Percentiles rank a stretch among this genome's conserved stretches.
phyloP scores from a whole-genome alignment of 495 filamentous ascomycete genomes.

The Aspergillus homomorphus region DNA sequence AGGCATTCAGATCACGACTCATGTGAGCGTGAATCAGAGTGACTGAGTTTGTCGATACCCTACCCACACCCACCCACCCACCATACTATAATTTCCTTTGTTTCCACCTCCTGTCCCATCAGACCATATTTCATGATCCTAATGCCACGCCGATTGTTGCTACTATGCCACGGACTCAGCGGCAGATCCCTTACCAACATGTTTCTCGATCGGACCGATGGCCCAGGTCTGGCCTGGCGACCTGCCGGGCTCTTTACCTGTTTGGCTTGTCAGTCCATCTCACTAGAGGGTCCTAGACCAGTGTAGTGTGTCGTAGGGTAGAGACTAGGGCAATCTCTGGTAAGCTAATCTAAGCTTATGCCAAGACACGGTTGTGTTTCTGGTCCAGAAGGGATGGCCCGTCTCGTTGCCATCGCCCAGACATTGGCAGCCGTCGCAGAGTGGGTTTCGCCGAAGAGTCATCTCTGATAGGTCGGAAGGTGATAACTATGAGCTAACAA shows the following conservation, averaged over 20 bases:
- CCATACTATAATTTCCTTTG: not conserved
- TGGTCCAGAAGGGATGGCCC: too few relatives aligned
- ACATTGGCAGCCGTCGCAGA: too few relatives aligned
- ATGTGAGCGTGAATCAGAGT: not conserved
- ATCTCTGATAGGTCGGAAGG: too few relatives aligned
- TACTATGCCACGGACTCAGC: not conserved
- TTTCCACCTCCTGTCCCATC: not conserved
- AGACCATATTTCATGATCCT: not conserved
- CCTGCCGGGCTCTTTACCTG: not conserved
- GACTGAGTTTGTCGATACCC: not conserved
- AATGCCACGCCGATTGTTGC: not conserved
- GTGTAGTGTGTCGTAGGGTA: not conserved
- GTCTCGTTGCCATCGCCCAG: too few relatives aligned
- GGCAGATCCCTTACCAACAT: not conserved
- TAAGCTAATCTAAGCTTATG: not conserved
- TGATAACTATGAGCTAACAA: not conserved
- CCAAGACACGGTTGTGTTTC: not conserved
- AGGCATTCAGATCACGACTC: slow-evolving; percentile 1
- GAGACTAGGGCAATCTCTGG: not conserved
- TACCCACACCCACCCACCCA: too few relatives aligned
- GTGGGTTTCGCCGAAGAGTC: too few relatives aligned
- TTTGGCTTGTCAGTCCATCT: not conserved
- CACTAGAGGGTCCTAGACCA: too few relatives aligned
- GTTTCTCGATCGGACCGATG: not conserved
- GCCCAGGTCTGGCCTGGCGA: not conserved